phyloP scores from a whole-genome alignment of 2,329 filamentous ascomycete species.

The Talaromyces sp. region DNA sequence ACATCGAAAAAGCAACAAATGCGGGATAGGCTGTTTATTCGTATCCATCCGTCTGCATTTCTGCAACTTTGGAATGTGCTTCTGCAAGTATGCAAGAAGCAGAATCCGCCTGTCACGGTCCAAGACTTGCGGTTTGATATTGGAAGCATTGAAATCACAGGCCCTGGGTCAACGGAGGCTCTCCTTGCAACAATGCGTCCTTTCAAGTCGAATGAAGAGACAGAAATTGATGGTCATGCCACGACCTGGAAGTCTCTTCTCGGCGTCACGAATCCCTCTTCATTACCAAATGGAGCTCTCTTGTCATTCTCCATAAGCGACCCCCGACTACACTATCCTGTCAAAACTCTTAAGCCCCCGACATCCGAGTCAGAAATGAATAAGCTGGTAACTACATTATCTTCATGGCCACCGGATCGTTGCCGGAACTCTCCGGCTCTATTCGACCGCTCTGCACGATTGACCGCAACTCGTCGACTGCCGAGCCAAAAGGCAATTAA shows the following conservation, averaged over 20 bases:
- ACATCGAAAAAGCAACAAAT: conserved; percentile 29
- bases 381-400: conserved; percentile 60
- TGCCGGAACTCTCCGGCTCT: conserved; percentile 53
- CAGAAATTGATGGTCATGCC: conserved; percentile 33
- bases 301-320: conserved; percentile 74
- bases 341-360: conserved; percentile 53
- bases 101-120: conserved; percentile 60
- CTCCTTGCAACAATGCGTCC: conserved; percentile 67
- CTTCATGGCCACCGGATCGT: conserved; percentile 66
- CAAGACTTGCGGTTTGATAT: conserved; percentile 71
- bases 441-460: conserved; percentile 67
- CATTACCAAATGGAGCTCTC: conserved; percentile 67
- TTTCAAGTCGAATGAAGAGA: conserved; percentile 24
- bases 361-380: conserved; percentile 36
- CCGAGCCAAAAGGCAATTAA: conserved; percentile 78
- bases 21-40: conserved; percentile 62
- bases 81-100: conserved; percentile 58
- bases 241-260: conserved; percentile 43
- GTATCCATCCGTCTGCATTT: conserved; percentile 78
- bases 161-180: conserved; percentile 76
- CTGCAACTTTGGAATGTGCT: conserved; percentile 64
- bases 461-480: conserved; percentile 64
- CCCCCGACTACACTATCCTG: conserved; percentile 76
- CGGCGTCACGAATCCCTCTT: conserved; percentile 64
- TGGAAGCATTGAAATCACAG: conserved; percentile 68